phyloP scores from a whole-genome alignment of 2,329 filamentous ascomycete species.

The Aureobasidium sp. region DNA sequence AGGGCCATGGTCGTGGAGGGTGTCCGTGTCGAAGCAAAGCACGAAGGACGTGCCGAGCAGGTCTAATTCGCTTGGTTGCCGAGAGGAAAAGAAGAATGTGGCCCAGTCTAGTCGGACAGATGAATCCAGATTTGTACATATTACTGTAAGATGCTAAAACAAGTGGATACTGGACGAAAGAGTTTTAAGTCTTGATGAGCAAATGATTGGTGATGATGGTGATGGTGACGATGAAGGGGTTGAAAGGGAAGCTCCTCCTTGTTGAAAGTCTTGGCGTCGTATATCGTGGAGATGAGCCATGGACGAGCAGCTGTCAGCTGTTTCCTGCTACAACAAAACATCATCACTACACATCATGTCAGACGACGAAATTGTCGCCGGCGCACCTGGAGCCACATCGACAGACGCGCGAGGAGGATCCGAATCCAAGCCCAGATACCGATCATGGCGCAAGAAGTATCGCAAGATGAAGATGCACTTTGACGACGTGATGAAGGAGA shows the following conservation, averaged over 20 bases:
- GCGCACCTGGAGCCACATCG: constrained; percentile 1
- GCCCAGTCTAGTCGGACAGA: no score
- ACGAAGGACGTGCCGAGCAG: not conserved
- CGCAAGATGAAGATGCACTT: constrained; percentile 79
- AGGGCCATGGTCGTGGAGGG: not conserved
- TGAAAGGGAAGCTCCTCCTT: not conserved
- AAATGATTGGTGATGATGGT: no score
- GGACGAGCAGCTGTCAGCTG: not conserved
- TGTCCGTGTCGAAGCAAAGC: not conserved
- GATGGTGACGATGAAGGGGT: no score
- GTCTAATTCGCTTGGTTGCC: no score
- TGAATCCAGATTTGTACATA: no score
- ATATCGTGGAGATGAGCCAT: not conserved
- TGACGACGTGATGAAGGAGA: constrained; percentile 69
- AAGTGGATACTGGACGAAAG: not conserved
- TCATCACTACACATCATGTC: constrained; percentile 13
- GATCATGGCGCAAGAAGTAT: constrained; percentile 68
- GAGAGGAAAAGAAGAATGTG: no score
- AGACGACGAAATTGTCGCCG: constrained; percentile 17
- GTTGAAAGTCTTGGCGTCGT: constrained; percentile 5
- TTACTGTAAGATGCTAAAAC: no score
- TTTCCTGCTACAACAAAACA: not conserved
- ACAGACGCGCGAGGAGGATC: not conserved
- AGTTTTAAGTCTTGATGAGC: no score
- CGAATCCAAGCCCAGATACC: constrained; percentile 29